Evolutionary conservation across 345 rosid genomes (phyloP).

Genomic region (Sisymbrium altissimum): DNA sequence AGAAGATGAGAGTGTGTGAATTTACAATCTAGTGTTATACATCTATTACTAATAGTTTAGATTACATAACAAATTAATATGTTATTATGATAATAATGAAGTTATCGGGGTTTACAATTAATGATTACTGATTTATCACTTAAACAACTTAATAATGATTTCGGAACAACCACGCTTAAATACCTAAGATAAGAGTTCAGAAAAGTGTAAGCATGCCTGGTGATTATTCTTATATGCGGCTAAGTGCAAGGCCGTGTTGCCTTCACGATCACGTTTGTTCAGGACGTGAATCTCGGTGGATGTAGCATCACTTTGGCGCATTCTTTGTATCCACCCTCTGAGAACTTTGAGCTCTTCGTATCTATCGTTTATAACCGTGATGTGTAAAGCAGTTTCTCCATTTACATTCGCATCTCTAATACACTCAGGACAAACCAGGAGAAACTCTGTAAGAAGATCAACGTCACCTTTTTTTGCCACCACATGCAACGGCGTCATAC

Average conservation of each 20-base stretch:
- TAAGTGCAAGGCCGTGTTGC: conserved; percentile 24
- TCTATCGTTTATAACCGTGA: neutral
- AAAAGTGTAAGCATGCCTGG: conserved; percentile 7
- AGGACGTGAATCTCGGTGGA: neutral
- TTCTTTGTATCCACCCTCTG: neutral
- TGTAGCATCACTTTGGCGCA: neutral
- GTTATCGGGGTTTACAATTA: no score
- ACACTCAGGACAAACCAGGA: conserved; percentile 3
- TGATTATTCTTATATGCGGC: neutral
- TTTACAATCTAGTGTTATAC: no score
- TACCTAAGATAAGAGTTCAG: no score
- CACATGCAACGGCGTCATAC: conserved; percentile 22
- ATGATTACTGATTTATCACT: neutral
- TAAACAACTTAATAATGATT: neutral
- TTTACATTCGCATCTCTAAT: conserved; percentile 1
- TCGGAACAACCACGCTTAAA: no score
- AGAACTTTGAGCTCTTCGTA: conserved; percentile 9
- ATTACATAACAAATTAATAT: no score
- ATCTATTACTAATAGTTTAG: no score
- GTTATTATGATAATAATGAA: no score
- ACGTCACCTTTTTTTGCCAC: neutral
- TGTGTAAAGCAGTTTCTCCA: conserved; percentile 22
- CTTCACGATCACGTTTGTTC: conserved; percentile 3
- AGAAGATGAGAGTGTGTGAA: neutral
- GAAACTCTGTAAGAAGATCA: neutral